A percentile compares a stretch with the other conserved stretches of the same genome.
phyloP scores from a whole-genome alignment of 257 asterid species.

The Nicotiana benthamiana region DNA sequence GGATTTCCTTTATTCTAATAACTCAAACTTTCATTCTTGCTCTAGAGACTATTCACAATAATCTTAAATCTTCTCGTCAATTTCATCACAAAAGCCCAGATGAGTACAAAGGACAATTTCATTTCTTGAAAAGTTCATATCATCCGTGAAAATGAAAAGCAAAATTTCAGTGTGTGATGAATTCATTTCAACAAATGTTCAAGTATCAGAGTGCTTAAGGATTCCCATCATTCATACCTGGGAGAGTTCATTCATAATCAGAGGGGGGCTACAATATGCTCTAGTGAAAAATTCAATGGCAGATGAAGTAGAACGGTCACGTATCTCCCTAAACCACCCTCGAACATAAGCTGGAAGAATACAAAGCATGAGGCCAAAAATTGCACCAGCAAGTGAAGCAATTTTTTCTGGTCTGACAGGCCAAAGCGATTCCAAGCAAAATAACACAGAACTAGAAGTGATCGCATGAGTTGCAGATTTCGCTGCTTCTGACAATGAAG shows the following conservation, averaged over 20 bases:
- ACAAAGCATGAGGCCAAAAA: constrained; percentile 84
- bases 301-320: constrained; percentile 83
- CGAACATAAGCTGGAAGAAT: constrained; percentile 97
- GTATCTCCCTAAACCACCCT: constrained; percentile 79
- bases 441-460: constrained; percentile 48
- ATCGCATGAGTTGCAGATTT: constrained; percentile 70
- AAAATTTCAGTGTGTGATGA: not conserved
- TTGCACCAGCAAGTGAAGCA: constrained; percentile 83
- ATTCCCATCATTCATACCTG: constrained; percentile 43
- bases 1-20: not conserved
- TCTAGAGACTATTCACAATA: not conserved
- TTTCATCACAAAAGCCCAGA: not conserved
- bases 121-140: not conserved
- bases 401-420: constrained; percentile 62
- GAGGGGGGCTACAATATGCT: constrained; percentile 87
- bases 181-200: not conserved
- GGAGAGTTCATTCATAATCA: constrained; percentile 69
- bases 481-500: constrained; percentile 60
- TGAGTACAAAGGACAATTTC: not conserved
- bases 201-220: not conserved
- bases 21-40: not conserved
- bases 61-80: not conserved
- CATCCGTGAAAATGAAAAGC: not conserved
- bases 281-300: constrained; percentile 84
- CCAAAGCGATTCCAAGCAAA: constrained; percentile 69